Base-by-base conservation (phyloP, 23 red algal species). In the Gracilaria domingensis region DNA sequence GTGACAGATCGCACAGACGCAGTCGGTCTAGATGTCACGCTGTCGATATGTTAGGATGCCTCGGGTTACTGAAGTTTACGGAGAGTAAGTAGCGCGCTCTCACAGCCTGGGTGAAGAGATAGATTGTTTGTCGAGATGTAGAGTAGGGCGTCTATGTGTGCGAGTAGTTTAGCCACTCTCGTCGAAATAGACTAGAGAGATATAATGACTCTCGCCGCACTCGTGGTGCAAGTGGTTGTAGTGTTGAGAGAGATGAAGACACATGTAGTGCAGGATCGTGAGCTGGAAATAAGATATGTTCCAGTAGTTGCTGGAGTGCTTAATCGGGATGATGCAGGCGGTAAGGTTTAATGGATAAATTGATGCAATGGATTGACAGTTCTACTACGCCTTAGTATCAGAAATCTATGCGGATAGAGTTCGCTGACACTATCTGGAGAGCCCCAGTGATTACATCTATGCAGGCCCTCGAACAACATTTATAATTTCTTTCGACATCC, bases 401-500 rank as follows among this genome's bases (percentile, higher is more conserved):
- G 13, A 29, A 83, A 37, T 61, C 81, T 42, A 83, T 98, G 34
- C 69, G 84, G n/a, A n/a, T n/a, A 21, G 80, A 75, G 23, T 72
- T 95, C 56, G 82, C 96, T 16, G 82, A 87, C 16, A 28, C 66
- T n/a, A 39, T 37, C 37, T 26, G 87, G 45, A 57, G 49, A n/a
- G n/a, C n/a, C 47, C 74, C 80, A 30, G 90, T 95, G 26, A 80
- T 94, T 4, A 66, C 71, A 24, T 87, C 78, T 25, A 93, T 98
- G 89, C 93, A 98, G 61, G 93, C 95, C 51, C 96, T 90, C 0
- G 13, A 55, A 92, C 34, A 93, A 95, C 18, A 88, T 92, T 8
- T 98, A 92, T 81, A 72, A 91, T 21, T n/a, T 80, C 2, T n/a
- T 98, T 95, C 78, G 96, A 98, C 80, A 98, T n/a, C 87, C 86